phyloP scores from a whole-genome alignment of 139 green algal species.

The Tetraselmis striata region DNA sequence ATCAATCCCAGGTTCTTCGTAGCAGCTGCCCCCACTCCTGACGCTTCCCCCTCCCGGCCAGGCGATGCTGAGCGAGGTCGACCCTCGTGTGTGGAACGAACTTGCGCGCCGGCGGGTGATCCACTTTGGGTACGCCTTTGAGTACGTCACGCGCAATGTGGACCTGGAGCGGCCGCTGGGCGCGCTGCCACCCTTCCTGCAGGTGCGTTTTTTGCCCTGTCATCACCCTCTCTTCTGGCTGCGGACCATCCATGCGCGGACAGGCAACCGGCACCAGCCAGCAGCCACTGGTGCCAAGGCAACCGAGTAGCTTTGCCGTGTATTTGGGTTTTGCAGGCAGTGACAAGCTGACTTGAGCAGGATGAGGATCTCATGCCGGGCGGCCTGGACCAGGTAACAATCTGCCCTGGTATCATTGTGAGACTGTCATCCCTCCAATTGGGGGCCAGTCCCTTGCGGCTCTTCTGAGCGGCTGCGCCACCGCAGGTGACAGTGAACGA shows the following conservation, averaged over 20 bases:
- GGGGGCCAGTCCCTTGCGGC: not conserved
- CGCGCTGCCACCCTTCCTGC: not conserved
- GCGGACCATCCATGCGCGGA: not conserved
- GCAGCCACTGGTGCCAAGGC: not conserved
- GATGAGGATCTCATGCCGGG: not conserved
- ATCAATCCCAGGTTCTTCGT: constrained; percentile 7
- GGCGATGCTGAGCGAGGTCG: constrained; percentile 46
- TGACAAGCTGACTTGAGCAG: not conserved
- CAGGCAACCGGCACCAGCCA: not conserved
- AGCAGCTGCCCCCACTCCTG: not conserved
- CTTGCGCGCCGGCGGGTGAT: constrained; percentile 75
- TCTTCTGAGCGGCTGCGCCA: not conserved
- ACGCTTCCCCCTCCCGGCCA: not conserved
- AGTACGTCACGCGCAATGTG: constrained; percentile 38
- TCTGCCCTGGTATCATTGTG: not conserved
- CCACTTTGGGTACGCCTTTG: constrained; percentile 80
- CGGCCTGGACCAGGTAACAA: constrained; percentile 20
- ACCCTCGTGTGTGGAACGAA: constrained; percentile 41
- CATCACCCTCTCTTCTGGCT: not conserved
- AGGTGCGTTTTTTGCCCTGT: not conserved
- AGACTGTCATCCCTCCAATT: too few relatives aligned
- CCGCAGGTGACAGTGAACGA: constrained; percentile 89
- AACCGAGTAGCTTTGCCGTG: not conserved
- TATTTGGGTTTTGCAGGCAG: not conserved
- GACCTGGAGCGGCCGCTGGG: constrained; percentile 1